phyloP scores from a whole-genome alignment of 768 basidiomycete species.

The Calocera cornea region DNA sequence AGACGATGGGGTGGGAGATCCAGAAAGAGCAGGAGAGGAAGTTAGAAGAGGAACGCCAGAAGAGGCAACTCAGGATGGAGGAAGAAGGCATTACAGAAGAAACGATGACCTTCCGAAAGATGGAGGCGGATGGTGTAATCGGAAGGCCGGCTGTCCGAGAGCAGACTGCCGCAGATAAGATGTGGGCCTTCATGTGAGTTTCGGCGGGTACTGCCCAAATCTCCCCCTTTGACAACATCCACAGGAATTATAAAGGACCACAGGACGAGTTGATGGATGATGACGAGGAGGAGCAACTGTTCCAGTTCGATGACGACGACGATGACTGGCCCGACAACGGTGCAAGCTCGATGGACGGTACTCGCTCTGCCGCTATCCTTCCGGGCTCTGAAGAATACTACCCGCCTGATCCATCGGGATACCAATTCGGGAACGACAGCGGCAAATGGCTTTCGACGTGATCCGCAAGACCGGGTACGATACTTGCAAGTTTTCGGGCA shows the following conservation, averaged over 20 bases:
- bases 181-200: conserved; percentile 1
- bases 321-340: neutral
- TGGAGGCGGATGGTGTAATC: neutral
- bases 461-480: too few relatives aligned
- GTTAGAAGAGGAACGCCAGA: neutral
- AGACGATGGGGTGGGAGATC: neutral
- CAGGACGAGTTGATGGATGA: neutral
- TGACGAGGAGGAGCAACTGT: neutral
- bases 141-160: neutral
- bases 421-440: neutral
- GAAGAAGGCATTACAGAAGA: neutral
- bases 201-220: too few relatives aligned
- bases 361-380: neutral
- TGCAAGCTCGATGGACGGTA: neutral
- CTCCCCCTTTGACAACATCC: neutral
- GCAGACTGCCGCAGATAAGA: neutral
- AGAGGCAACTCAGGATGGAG: neutral
- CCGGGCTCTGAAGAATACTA: neutral
- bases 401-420: neutral
- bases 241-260: neutral
- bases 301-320: conserved; percentile 4
- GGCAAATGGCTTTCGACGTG: neutral
- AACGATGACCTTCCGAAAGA: neutral
- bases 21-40: neutral
- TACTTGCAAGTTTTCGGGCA: neutral